Conservation (phyloP, 768 basidiomycete genomes). For the Hygrocybe coccinea region DNA sequence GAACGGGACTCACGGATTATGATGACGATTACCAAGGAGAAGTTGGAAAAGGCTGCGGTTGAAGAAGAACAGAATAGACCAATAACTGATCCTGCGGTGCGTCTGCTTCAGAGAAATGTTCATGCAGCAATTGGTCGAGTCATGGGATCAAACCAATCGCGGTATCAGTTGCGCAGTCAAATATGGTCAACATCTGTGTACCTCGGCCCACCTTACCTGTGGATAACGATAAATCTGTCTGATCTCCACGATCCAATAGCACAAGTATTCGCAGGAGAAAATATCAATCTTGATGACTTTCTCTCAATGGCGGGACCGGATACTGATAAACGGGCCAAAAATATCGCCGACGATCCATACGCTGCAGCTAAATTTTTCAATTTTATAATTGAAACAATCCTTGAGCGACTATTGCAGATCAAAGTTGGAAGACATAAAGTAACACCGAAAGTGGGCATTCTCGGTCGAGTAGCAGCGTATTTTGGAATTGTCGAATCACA, state of each 20-base stretch:
- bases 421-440: slow-evolving; percentile 9
- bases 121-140: slow-evolving; percentile 22
- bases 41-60: slow-evolving; percentile 29
- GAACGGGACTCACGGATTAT: slow-evolving; percentile 18
- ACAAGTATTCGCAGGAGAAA: slow-evolving; percentile 38
- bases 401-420: slow-evolving; percentile 33
- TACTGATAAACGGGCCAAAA: slow-evolving; percentile 12
- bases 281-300: slow-evolving; percentile 42
- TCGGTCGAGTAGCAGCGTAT: slow-evolving; percentile 15
- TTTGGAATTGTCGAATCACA: slow-evolving; percentile 38
- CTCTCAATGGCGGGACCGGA: slow-evolving; percentile 20
- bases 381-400: slow-evolving; percentile 27
- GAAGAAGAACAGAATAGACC: slow-evolving; percentile 26
- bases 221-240: slow-evolving; percentile 42
- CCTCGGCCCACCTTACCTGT: slow-evolving; percentile 31
- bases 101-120: slow-evolving; percentile 22
- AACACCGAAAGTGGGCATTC: slow-evolving; percentile 25
- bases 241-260: slow-evolving; percentile 43
- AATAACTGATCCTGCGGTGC: slow-evolving; percentile 26
- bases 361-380: slow-evolving; percentile 41
- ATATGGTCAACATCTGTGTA: slow-evolving; percentile 34
- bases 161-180: slow-evolving; percentile 22
- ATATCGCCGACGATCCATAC: slow-evolving; percentile 37
- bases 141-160: slow-evolving; percentile 31
- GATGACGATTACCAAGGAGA: slow-evolving; percentile 20